Base-by-base conservation (phyloP, 1,139 yeast species). In the Pichia norvegensis region DNA sequence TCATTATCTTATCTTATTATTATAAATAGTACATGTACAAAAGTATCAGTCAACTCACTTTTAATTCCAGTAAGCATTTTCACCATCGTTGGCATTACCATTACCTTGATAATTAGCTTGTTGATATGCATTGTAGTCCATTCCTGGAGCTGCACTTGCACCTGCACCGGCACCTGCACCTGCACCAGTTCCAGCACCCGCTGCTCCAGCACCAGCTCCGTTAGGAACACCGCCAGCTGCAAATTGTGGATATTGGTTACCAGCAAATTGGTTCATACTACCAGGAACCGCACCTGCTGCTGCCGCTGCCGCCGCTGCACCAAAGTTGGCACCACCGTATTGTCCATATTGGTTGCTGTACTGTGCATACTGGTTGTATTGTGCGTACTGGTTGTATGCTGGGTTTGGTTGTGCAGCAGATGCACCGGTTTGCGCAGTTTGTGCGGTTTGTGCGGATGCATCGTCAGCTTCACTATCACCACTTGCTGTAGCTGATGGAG, bases 21-120 rank as follows among this genome's bases (percentile, higher is more conserved):
- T 19, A 13, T 27, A 27, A 27, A 27, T 27, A 27, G 31, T 27
- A 27, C 31, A 27, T 27, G 5, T 23, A 38, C 19, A 11, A 8
- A 20, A 6, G 23, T n/a, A n/a, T 23, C 9, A 16, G 6, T 16
- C 31, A 29, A 20, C 10, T 10, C 21, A 5, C 8, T 21, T 33
- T 29, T 41, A 38, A 33, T 46, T 40, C 49, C 49, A 46, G 38
- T 46, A 41, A 23, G 36, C 38, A 19, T 40, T 41, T 17, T 41
- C 46, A 36, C 42, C 41, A 19, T 43, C 46, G 35, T 46, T 43
- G 37, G 42, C 46, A 22, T 25, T 46, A 17, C 43, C 23, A 23
- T 44, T 44, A 33, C 36, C 25, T 38, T 43, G 46, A 29, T 41
- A 43, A 25, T 43, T 46, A 25, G 38, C 29, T 9, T 13, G 20